Conservation (phyloP, 352 stramenopile species). For the Pythium pectinolyticum region DNA sequence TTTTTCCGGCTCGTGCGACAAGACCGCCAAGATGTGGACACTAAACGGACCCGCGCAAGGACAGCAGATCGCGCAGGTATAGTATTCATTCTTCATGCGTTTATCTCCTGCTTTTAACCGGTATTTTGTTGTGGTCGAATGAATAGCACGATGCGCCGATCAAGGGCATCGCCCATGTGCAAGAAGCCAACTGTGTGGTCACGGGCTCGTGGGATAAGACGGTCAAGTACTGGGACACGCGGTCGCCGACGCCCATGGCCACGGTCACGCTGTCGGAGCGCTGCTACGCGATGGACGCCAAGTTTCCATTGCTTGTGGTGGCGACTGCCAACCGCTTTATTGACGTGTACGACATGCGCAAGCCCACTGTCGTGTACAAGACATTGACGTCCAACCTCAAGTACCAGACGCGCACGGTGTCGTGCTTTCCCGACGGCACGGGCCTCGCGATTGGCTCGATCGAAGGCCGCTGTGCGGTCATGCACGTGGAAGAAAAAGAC, state of each 20-base stretch:
- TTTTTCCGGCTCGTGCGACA: constrained; percentile 93
- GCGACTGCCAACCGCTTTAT: constrained; percentile 90
- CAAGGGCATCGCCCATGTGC: constrained; percentile 83
- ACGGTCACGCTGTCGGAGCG: constrained; percentile 92
- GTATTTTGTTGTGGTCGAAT: not conserved
- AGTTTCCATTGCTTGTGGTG: constrained; percentile 92
- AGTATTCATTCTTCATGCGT: no score
- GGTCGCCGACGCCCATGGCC: constrained; percentile 85
- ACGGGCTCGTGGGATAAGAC: constrained; percentile 95
- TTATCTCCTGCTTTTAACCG: constrained; percentile 22
- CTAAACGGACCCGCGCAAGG: constrained; percentile 75
- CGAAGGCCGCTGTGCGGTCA: constrained; percentile 90
- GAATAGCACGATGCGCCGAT: constrained; percentile 91
- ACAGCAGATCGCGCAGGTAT: constrained; percentile 80
- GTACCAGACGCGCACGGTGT: constrained; percentile 86
- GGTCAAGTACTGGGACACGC: constrained; percentile 97
- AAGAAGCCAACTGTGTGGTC: constrained; percentile 88
- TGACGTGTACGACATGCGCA: constrained; percentile 85
- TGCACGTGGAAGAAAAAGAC: constrained; percentile 87
- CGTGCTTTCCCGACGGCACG: constrained; percentile 86
- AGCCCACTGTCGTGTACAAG: constrained; percentile 88
- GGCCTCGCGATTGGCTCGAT: constrained; percentile 91
- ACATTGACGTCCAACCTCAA: constrained; percentile 84
- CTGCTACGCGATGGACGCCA: constrained; percentile 94
- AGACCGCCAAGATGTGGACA: constrained; percentile 95